Evolutionary conservation across 345 rosid species (phyloP).

Genomic region (Eucalyptus globulus): DNA sequence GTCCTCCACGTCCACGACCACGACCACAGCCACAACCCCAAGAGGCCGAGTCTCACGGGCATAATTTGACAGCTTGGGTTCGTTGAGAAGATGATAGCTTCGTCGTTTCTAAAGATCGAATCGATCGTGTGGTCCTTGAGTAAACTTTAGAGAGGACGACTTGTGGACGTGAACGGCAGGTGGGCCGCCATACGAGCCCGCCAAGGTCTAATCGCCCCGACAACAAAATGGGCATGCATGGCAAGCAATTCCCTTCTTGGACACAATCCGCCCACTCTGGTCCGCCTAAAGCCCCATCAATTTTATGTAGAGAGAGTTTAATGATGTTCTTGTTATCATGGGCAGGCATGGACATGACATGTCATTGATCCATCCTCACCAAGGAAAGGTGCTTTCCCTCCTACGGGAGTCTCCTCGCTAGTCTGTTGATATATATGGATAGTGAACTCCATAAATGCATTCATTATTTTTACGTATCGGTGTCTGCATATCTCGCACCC

Average conservation of each 20-base stretch:
- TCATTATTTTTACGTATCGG: accelerated
- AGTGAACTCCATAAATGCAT: accelerated
- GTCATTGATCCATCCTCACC: not conserved
- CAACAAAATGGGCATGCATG: not conserved
- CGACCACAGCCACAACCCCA: not conserved
- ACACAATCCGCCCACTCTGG: not conserved
- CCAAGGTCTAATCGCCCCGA: not conserved
- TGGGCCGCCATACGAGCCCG: not conserved
- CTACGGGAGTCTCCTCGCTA: accelerated
- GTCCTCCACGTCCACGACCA: not conserved
- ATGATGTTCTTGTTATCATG: not conserved
- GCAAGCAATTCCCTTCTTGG: not conserved
- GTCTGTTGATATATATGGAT: accelerated
- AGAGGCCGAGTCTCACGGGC: not conserved
- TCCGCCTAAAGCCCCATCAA: not conserved
- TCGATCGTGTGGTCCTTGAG: not conserved
- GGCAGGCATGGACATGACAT: not conserved
- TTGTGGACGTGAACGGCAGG: not conserved
- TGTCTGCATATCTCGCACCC: accelerated
- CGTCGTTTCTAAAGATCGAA: not conserved
- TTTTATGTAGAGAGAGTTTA: not conserved
- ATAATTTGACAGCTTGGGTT: not conserved
- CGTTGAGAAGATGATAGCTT: not conserved
- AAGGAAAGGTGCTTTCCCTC: too few species aligned
- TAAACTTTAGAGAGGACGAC: not conserved